phyloP scores from a whole-genome alignment of 305 asterid species.

The Plantago coronopus region DNA sequence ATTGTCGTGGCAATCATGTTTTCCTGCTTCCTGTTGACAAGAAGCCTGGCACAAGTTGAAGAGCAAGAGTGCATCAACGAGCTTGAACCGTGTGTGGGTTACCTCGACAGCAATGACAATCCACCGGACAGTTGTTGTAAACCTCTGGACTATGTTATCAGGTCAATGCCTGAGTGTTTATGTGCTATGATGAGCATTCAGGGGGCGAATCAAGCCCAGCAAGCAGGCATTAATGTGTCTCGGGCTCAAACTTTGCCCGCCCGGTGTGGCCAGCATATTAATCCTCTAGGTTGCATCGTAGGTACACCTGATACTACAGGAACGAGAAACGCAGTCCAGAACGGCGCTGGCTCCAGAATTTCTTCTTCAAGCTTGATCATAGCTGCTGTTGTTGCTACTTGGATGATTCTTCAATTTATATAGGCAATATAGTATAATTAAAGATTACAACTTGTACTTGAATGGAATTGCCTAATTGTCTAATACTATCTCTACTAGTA shows the following conservation, averaged over 20 bases:
- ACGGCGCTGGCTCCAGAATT: slow-evolving; percentile 16
- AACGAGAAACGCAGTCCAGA: slow-evolving; percentile 22
- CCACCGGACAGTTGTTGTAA: slow-evolving; percentile 50
- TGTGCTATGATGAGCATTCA: slow-evolving; percentile 37
- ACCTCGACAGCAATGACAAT: slow-evolving; percentile 30
- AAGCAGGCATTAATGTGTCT: slow-evolving; percentile 28
- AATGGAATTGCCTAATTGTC: too few relatives aligned
- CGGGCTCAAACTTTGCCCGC: slow-evolving; percentile 41
- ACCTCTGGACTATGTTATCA: slow-evolving; percentile 38
- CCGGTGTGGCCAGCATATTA: slow-evolving; percentile 47
- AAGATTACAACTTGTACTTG: neutral
- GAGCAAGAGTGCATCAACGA: slow-evolving; percentile 31
- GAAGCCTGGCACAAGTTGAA: slow-evolving; percentile 22
- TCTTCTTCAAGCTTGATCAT: slow-evolving; percentile 22
- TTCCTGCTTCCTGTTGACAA: slow-evolving; percentile 15
- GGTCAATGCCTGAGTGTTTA: slow-evolving; percentile 46
- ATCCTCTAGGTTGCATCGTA: slow-evolving; percentile 47
- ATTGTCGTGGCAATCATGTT: slow-evolving; percentile 9
- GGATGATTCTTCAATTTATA: slow-evolving; percentile 8
- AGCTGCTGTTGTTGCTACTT: slow-evolving; percentile 19
- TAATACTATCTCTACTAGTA: too few relatives aligned
- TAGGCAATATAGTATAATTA: slow-evolving; percentile 1
- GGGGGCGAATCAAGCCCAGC: slow-evolving; percentile 33
- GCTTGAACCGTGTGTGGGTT: slow-evolving; percentile 50
- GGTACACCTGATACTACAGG: slow-evolving; percentile 33